Conservation (phyloP, 805 yeast genomes). For the Saccharomycopsis synnaedendra region DNA sequence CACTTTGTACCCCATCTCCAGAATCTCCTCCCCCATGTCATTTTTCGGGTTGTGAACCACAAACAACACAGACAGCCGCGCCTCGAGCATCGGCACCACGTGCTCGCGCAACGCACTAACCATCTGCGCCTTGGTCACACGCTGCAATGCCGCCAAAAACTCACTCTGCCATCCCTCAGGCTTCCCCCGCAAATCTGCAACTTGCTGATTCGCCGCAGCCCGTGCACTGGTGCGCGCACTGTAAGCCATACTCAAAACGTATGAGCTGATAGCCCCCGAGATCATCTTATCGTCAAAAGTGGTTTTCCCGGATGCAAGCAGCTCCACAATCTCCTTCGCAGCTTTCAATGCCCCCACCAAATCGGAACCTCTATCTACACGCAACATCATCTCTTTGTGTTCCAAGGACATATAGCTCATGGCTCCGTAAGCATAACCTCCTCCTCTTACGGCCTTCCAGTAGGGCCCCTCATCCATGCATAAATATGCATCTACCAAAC, state of each 20-base stretch:
- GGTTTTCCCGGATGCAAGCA: slow-evolving; percentile 41
- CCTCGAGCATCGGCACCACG: slow-evolving; percentile 52
- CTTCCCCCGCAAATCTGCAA: slow-evolving; percentile 52
- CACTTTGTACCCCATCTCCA: slow-evolving; percentile 47
- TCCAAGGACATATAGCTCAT: slow-evolving; percentile 47
- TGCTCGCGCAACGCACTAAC: slow-evolving; percentile 40
- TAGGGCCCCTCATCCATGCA: slow-evolving; percentile 93
- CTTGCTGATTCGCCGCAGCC: slow-evolving; percentile 56
- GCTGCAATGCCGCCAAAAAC: slow-evolving; percentile 41
- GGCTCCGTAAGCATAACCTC: slow-evolving; percentile 91
- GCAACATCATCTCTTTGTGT: slow-evolving; percentile 53
- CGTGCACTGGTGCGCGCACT: slow-evolving; percentile 50
- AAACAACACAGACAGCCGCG: slow-evolving; percentile 47
- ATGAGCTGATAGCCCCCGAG: slow-evolving; percentile 46
- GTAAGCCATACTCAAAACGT: slow-evolving; percentile 38
- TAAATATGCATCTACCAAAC: slow-evolving; percentile 26
- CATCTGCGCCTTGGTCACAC: slow-evolving; percentile 43
- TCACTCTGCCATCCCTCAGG: slow-evolving; percentile 34
- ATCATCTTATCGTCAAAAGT: slow-evolving; percentile 48
- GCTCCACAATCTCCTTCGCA: slow-evolving; percentile 54
- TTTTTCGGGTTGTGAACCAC: slow-evolving; percentile 66
- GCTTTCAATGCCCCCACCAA: slow-evolving; percentile 48
- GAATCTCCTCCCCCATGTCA: slow-evolving; percentile 35
- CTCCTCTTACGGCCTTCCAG: slow-evolving; percentile 92
- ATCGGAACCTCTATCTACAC: slow-evolving; percentile 78